A percentile compares a stretch with the other conserved stretches of the same genome.
These are phyloP conservation scores for Harringtonia lauricola DNA, from an alignment of 2,329 filamentous ascomycete genomes.

Conservation along the genomic window DNA sequence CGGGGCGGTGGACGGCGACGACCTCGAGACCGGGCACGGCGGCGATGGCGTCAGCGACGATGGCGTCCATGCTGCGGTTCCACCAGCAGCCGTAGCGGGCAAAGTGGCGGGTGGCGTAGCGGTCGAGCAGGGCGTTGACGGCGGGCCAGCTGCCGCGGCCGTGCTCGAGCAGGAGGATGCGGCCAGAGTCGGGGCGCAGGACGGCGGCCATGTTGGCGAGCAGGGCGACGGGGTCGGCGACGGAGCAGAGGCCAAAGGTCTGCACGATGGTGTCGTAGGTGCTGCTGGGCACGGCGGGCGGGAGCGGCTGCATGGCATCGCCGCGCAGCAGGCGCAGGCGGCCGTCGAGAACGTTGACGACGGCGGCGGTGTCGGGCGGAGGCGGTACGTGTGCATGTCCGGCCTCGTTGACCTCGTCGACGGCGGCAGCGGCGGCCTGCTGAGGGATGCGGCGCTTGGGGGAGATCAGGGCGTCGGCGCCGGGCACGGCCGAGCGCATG, in stretches of 20 bases:
- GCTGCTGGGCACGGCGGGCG: slow-evolving; percentile 23
- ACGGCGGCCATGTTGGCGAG: slow-evolving; percentile 40
- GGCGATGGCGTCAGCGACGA: slow-evolving; percentile 38
- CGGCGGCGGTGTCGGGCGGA: slow-evolving; percentile 26
- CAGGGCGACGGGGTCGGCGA: slow-evolving; percentile 42
- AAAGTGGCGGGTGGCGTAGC: slow-evolving; percentile 43
- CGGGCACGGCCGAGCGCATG: slow-evolving; percentile 31
- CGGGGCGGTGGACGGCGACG: slow-evolving; percentile 40
- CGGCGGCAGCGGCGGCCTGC: not conserved
- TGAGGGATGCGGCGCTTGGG: slow-evolving; percentile 16
- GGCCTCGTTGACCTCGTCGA: no score
- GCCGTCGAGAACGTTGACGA: slow-evolving; percentile 13
- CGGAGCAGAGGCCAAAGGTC: slow-evolving; percentile 55
- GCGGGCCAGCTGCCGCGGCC: slow-evolving; percentile 43
- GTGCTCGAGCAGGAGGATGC: slow-evolving; percentile 52
- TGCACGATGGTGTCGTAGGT: slow-evolving; percentile 55
- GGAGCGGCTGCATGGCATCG: slow-evolving; percentile 35
- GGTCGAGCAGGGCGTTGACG: slow-evolving; percentile 46
- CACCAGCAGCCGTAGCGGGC: slow-evolving; percentile 55
- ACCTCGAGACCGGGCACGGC: slow-evolving; percentile 44
- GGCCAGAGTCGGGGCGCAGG: slow-evolving; percentile 42
- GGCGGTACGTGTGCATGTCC: no score
- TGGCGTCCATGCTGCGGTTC: slow-evolving; percentile 50
- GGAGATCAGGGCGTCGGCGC: slow-evolving; percentile 28
- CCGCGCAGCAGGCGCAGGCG: slow-evolving; percentile 17